These are phyloP conservation scores for Alternaria arborescens DNA, from an alignment of 2,329 filamentous ascomycete species.

Conservation along the genomic window DNA sequence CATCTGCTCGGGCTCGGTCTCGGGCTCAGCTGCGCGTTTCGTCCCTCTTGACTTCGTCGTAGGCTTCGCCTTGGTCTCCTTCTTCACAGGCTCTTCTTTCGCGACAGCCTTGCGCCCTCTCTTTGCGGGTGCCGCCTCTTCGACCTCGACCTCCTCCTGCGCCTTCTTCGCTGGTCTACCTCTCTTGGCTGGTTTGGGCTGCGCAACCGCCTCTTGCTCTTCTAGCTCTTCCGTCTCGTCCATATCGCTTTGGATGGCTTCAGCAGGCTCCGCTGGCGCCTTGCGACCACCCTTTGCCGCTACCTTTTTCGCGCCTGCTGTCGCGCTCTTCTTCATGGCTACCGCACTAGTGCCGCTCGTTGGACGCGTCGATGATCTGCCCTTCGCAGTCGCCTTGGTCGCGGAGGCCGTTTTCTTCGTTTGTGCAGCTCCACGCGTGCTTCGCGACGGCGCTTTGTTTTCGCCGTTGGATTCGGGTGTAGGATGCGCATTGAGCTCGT, in stretches of 20 bases:
- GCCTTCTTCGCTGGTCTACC: constrained; percentile 58
- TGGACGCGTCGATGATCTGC: constrained; percentile 49
- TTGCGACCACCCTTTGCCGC: constrained; percentile 49
- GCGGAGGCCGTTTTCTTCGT: constrained; percentile 32
- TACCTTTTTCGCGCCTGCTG: constrained; percentile 48
- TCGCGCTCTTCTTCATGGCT: constrained; percentile 50
- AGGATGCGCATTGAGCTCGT: constrained; percentile 47
- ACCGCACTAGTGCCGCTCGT: constrained; percentile 45
- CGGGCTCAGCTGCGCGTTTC: constrained; percentile 46
- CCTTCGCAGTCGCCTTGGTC: constrained; percentile 46
- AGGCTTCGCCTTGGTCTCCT: constrained; percentile 34
- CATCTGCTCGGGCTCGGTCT: constrained; percentile 46
- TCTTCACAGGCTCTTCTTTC: constrained; percentile 32
- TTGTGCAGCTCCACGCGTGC: constrained; percentile 44
- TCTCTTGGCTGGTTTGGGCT: constrained; percentile 40
- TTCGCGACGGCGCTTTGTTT: constrained; percentile 48
- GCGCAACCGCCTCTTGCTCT: constrained; percentile 32
- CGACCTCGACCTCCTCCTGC: constrained; percentile 30
- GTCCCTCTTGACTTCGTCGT: constrained; percentile 36
- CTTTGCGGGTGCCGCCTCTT: constrained; percentile 37
- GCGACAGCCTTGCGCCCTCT: constrained; percentile 41
- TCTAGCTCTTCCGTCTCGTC: constrained; percentile 56
- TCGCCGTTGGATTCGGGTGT: constrained; percentile 54
- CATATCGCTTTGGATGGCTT: constrained; percentile 53
- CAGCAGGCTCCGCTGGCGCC: constrained; percentile 53